These are phyloP conservation scores for Angomonas deanei DNA, from an alignment of 208 protist genomes.

Conservation along the genomic window DNA sequence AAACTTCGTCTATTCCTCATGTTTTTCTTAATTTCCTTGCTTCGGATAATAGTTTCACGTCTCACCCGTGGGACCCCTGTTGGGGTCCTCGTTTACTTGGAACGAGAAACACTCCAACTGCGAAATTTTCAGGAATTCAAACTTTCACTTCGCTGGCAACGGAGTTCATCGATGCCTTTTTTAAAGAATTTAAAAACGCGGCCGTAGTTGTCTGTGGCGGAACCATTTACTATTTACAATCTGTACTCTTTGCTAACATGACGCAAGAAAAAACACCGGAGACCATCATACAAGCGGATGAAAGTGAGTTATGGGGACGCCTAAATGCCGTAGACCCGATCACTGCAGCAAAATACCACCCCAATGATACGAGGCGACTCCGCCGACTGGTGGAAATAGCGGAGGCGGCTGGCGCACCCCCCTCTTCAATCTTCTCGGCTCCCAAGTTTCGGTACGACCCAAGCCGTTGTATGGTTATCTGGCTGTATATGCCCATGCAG, in stretches of 20 bases:
- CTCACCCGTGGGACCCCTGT: conserved; percentile 17
- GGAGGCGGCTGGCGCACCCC: conserved; percentile 31
- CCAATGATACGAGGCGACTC: conserved; percentile 77
- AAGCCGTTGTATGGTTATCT: conserved; percentile 54
- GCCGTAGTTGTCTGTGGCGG: conserved; percentile 81
- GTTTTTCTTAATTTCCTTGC: conserved; percentile 69
- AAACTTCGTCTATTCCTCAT: conserved; percentile 63
- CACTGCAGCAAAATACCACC: conserved; percentile 68
- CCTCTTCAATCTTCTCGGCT: conserved; percentile 37
- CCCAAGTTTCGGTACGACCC: conserved; percentile 33
- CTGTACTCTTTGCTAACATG: conserved; percentile 55
- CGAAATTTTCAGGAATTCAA: conserved; percentile 41
- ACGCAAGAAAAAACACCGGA: conserved; percentile 27
- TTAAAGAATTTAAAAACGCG: conserved; percentile 20
- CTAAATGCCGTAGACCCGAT: conserved; percentile 66
- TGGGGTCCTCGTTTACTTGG: conserved; percentile 5
- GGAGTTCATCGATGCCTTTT: conserved; percentile 45
- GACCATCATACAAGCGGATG: neutral
- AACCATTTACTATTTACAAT: conserved; percentile 71
- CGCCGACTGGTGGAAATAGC: conserved; percentile 75
- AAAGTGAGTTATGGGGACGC: conserved; percentile 35
- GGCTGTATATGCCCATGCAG: conserved; percentile 31
- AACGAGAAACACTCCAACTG: neutral
- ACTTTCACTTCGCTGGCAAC: conserved; percentile 40
- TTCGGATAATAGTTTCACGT: conserved; percentile 18